Conservation (phyloP, 805 yeast genomes). For the Pichia phayaonensis region DNA sequence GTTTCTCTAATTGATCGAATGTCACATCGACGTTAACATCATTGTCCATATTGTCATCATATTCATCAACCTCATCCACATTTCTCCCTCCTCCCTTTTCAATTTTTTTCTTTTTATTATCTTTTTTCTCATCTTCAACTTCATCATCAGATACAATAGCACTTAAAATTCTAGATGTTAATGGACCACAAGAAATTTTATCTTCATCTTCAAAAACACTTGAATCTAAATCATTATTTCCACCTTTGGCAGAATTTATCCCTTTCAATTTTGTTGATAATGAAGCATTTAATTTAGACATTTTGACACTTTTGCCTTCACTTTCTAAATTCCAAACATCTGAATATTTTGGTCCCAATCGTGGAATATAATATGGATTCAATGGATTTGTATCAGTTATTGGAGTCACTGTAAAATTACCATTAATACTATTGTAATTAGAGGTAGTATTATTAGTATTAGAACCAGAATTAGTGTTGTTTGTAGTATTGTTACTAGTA, state of each 20-base stretch:
- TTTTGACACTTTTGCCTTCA: slow-evolving; percentile 19
- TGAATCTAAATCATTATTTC: slow-evolving; percentile 40
- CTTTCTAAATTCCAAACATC: slow-evolving; percentile 88
- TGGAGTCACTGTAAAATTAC: neutral
- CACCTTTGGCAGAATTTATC: slow-evolving; percentile 44
- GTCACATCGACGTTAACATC: slow-evolving; percentile 39
- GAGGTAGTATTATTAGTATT: neutral
- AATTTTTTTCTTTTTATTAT: neutral
- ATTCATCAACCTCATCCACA: neutral
- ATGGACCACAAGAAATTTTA: slow-evolving; percentile 77
- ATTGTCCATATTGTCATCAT: slow-evolving; percentile 35
- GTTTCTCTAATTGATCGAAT: slow-evolving; percentile 76
- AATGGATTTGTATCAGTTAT: neutral
- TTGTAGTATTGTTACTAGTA: too few species aligned
- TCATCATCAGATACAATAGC: slow-evolving; percentile 56
- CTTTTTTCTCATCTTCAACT: slow-evolving; percentile 5
- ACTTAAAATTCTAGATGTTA: slow-evolving; percentile 73
- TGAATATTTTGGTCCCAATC: slow-evolving; percentile 73
- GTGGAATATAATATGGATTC: slow-evolving; percentile 75
- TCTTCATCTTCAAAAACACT: slow-evolving; percentile 45
- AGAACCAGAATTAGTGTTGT: neutral
- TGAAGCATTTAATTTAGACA: slow-evolving; percentile 21
- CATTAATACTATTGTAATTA: too few species aligned
- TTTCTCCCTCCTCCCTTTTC: neutral
- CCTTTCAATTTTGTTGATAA: slow-evolving; percentile 19